Evolutionary conservation across 2,329 filamentous ascomycete species (phyloP).

Genomic region (Purpureocillium lavendulum): DNA sequence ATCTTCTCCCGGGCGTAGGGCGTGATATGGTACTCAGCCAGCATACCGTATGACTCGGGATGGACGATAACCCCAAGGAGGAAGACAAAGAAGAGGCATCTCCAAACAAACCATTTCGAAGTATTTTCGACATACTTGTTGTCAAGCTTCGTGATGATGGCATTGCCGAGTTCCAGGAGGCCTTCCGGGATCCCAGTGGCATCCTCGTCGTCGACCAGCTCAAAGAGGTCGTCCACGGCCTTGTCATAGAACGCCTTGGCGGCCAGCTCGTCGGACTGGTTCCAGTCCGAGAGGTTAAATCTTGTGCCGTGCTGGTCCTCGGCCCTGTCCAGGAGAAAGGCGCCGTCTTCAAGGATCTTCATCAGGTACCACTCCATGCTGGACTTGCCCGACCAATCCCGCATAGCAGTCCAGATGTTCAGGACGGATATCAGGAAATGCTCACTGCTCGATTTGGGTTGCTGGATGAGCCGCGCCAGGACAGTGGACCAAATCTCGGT

Average conservation of each 20-base stretch:
- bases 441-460: conserved; percentile 68
- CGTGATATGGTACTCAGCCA: conserved; percentile 87
- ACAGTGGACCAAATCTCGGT: conserved; percentile 84
- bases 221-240: conserved; percentile 74
- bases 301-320: conserved; percentile 68
- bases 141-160: conserved; percentile 71
- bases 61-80: conserved; percentile 76
- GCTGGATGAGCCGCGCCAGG: conserved; percentile 73
- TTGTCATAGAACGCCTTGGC: conserved; percentile 83
- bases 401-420: conserved; percentile 78
- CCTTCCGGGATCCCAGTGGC: conserved; percentile 79
- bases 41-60: conserved; percentile 72
- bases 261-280: conserved; percentile 70
- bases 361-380: conserved; percentile 93
- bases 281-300: conserved; percentile 64
- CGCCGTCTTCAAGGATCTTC: conserved; percentile 87
- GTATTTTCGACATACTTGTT: conserved; percentile 65
- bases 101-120: conserved; percentile 75
- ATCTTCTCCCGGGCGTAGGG: conserved; percentile 83
- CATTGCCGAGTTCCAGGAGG: conserved; percentile 74
- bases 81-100: conserved; percentile 89
- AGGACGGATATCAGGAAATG: conserved; percentile 77
- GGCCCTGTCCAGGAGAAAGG: conserved; percentile 79
- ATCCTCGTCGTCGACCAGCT: conserved; percentile 77
- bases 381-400: conserved; percentile 81